Evolutionary conservation across 139 green algal species (phyloP).

Genomic region (Chara braunii): DNA sequence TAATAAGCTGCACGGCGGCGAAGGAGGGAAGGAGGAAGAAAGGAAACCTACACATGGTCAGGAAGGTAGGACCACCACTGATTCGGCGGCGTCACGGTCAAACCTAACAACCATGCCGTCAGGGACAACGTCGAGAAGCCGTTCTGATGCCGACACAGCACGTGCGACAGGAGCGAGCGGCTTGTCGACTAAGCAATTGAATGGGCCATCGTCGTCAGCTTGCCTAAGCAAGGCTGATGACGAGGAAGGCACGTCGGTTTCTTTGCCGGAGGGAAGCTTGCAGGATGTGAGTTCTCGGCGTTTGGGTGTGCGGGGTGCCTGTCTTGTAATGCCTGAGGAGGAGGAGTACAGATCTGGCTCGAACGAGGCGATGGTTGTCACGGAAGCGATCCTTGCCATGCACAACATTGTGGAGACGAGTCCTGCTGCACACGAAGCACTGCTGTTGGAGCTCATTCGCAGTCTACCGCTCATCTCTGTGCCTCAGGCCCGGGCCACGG

Average conservation of each 20-base stretch:
- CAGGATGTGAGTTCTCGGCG: not conserved
- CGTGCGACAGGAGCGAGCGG: slow-evolving; percentile 2
- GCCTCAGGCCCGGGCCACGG: slow-evolving; percentile 2
- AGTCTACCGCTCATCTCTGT: not conserved
- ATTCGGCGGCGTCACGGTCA: not conserved
- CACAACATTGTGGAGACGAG: not conserved
- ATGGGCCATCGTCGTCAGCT: not conserved
- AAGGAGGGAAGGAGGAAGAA: not conserved
- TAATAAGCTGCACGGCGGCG: not conserved
- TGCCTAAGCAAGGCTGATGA: no score
- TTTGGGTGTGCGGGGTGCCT: not conserved
- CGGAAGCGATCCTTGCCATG: not conserved
- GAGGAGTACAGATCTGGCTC: not conserved
- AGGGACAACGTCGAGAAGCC: slow-evolving; percentile 1
- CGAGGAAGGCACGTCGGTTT: no score
- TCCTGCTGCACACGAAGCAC: not conserved
- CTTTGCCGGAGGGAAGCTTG: no score
- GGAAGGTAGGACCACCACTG: not conserved
- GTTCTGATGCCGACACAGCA: no score
- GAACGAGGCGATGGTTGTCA: not conserved
- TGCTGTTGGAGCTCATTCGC: slow-evolving; percentile 7
- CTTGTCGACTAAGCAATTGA: not conserved
- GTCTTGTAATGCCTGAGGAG: not conserved
- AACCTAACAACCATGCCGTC: not conserved
- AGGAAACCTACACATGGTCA: not conserved